These are phyloP conservation scores for Sophora flavescens DNA, from an alignment of 306 rosid species.

Conservation along the genomic window DNA sequence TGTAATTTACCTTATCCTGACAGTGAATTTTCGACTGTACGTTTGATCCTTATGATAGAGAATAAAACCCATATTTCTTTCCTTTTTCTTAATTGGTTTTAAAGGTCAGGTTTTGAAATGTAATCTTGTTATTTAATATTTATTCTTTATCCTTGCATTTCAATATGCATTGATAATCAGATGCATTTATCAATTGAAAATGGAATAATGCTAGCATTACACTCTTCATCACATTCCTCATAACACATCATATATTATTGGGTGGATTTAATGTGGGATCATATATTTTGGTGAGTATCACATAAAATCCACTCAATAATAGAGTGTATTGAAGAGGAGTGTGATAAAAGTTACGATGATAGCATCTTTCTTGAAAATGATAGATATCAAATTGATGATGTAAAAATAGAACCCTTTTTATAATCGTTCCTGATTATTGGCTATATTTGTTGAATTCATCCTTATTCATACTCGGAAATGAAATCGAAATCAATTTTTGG, in stretches of 20 bases:
- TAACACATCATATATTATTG: no score
- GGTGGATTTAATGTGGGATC: no score
- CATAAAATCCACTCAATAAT: no score
- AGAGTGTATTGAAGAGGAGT: no score
- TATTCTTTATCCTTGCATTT: neutral
- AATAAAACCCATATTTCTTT: neutral
- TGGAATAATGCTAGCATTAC: no score
- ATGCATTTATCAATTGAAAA: no score
- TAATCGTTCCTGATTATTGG: neutral
- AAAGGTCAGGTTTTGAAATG: neutral
- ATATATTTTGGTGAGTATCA: no score
- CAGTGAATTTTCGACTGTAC: neutral
- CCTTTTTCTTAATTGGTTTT: neutral
- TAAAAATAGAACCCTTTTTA: neutral
- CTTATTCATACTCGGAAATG: neutral
- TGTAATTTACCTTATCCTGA: conserved; percentile 12
- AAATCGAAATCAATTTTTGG: neutral
- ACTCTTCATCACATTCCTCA: no score
- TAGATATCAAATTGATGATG: neutral
- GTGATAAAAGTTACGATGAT: no score
- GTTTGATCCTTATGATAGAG: neutral
- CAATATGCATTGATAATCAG: neutral
- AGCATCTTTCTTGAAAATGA: no score
- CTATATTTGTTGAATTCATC: neutral
- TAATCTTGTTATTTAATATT: neutral